Evolutionary conservation across 306 rosid species (phyloP).

Genomic region (Fragaria nilgerrensis): DNA sequence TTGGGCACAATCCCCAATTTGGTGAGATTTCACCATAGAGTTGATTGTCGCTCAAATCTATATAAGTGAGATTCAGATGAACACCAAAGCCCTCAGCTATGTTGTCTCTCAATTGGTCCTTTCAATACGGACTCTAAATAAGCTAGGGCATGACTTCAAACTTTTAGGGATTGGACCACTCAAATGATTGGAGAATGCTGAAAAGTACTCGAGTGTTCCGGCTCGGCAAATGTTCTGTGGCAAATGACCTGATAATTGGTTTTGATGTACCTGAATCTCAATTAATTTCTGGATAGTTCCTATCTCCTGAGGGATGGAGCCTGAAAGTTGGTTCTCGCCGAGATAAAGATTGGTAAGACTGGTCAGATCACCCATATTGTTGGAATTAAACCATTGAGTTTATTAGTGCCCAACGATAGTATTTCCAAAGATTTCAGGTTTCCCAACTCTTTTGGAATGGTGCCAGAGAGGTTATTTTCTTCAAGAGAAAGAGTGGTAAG

Average conservation of each 20-base stretch:
- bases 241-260: too few species aligned
- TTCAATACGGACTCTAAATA: constrained; percentile 30
- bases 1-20: constrained; percentile 7
- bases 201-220: not conserved
- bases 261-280: too few species aligned
- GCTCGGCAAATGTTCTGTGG: not conserved
- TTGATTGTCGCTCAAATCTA: constrained; percentile 25
- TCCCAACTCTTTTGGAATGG: too few species aligned
- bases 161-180: constrained; percentile 33
- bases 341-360: too few species aligned
- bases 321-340: too few species aligned
- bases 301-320: too few species aligned
- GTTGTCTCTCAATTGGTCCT: constrained; percentile 30
- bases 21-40: constrained; percentile 11
- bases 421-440: too few species aligned
- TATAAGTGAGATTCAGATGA: constrained; percentile 31
- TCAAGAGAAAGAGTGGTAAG: too few species aligned
- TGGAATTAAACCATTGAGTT: not conserved
- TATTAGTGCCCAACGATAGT: too few species aligned
- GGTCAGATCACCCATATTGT: not conserved
- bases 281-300: too few species aligned
- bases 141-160: constrained; percentile 30
- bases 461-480: too few species aligned
- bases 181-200: not conserved
- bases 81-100: constrained; percentile 37